Percentiles rank a stretch among this genome's conserved stretches.
These are phyloP conservation scores for Penicillium thymicola DNA, from an alignment of 2,329 filamentous ascomycete species.

Conservation along the genomic window DNA sequence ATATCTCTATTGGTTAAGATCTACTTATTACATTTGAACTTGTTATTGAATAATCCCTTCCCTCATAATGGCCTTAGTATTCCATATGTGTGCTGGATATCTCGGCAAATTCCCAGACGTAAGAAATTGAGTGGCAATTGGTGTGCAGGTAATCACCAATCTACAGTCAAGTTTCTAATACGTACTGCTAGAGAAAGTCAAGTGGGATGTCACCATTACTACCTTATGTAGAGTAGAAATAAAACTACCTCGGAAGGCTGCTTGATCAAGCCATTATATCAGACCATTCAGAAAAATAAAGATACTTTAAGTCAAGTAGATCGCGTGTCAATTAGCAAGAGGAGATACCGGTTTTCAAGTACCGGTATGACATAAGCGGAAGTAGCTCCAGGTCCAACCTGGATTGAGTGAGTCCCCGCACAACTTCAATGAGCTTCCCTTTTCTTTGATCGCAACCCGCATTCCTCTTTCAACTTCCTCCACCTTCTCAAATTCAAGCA, in stretches of 20 bases:
- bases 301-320: not conserved
- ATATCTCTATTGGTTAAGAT: slow-evolving; percentile 13
- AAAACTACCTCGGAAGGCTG: too few relatives aligned
- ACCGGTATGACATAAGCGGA: slow-evolving; percentile 24
- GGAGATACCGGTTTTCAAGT: not conserved
- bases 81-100: not conserved
- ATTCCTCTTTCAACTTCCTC: slow-evolving; percentile 1
- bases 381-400: slow-evolving; percentile 8
- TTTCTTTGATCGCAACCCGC: slow-evolving; percentile 10
- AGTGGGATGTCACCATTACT: not conserved
- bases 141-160: not conserved
- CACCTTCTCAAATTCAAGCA: not conserved
- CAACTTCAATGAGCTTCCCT: slow-evolving; percentile 16
- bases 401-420: slow-evolving; percentile 13
- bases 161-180: not conserved
- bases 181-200: not conserved
- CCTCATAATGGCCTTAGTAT: not conserved
- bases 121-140: not conserved
- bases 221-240: not conserved
- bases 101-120: not conserved
- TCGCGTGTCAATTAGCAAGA: not conserved
- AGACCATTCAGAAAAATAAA: not conserved
- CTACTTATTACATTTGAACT: slow-evolving; percentile 14
- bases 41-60: slow-evolving; percentile 3
- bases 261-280: slow-evolving; percentile 1